Evolutionary conservation across 2,329 filamentous ascomycete genomes (phyloP), one percentile per base, ranked within the genome.

Genomic region (Penicillium polonicum): DNA sequence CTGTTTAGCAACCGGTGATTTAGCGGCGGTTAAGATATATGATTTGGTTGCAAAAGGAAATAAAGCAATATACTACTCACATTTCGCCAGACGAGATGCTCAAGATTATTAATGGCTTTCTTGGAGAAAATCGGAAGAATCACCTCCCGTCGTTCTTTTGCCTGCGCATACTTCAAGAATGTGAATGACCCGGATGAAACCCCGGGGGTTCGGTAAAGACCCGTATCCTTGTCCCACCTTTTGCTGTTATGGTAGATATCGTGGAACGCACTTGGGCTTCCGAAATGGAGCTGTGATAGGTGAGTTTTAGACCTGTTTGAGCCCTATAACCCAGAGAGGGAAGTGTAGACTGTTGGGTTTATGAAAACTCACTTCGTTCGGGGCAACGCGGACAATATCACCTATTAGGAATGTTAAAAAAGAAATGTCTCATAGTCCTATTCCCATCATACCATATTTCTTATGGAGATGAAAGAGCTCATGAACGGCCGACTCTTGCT

Each of bases 171-270:
- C 25, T 58, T 58, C 21, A 58, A 39, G 15, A 58, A 58, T 31
- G 54, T 52, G n/a, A 58, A 58, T 12, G 56, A 58, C 33, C 45
- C 51, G 12, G 51, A 43, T 4, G 56, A 23, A 15, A 58, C 56
- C 2, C 56, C 56, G 15, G 56, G 56, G 4, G 56, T 58, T 49
- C 56, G 46, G 23, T 58, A 58, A 38, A 58, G 56, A 15, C 56
- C 56, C n/a, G 52, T 23, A 25, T 58, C 56, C 13, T 58, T 58
- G 44, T 58, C 56, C 56, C 56, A 58, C 35, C 52, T 55, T n/a
- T 55, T 58, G 51, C 56, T 58, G 45, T 45, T 44, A 41, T 58
- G 45, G 17, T 58, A 58, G 31, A 58, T 58, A 50, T 58, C 56
- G 36, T 55, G 56, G 27, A 58, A 58, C 15, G 56, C 56, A 23